Conservation (phyloP, 179 eudicot species). For the Silene noctiflora region DNA sequence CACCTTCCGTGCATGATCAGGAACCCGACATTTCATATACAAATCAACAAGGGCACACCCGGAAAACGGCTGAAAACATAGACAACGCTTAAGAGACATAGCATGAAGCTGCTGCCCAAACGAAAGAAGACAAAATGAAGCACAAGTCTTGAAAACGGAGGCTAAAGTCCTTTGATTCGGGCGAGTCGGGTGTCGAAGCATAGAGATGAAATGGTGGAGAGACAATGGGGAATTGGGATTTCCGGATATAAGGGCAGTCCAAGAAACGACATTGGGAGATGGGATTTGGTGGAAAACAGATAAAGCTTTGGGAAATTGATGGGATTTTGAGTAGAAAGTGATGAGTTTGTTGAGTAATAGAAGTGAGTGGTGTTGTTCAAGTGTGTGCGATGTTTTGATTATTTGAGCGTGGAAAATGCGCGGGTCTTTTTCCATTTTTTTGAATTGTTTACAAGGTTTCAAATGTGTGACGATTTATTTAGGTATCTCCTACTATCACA, state of each 20-base stretch:
- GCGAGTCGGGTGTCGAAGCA: conserved; percentile 55
- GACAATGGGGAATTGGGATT: conserved; percentile 41
- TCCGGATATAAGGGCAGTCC: conserved; percentile 69
- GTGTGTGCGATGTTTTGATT: conserved; percentile 30
- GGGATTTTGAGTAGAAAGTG: conserved; percentile 53
- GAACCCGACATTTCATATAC: conserved; percentile 35
- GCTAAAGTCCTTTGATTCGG: conserved; percentile 58
- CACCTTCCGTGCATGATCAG: conserved; percentile 44
- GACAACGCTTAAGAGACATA: conserved; percentile 31
- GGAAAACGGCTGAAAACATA: conserved; percentile 31
- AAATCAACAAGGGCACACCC: conserved; percentile 45
- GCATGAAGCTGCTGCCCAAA: conserved; percentile 48
- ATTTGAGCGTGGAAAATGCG: conserved; percentile 43
- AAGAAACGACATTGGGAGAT: conserved; percentile 59
- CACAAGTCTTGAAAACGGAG: conserved; percentile 45
- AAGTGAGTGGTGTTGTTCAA: conserved; percentile 11
- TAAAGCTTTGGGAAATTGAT: conserved; percentile 31
- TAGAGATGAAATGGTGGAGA: conserved; percentile 49
- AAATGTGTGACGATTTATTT: too few species aligned
- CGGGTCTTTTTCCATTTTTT: conserved; percentile 23
- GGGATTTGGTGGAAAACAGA: conserved; percentile 46
- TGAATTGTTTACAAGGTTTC: too few species aligned
- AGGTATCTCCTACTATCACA: too few species aligned
- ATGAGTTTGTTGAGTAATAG: conserved; percentile 43
- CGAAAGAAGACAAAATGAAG: conserved; percentile 23